Base-by-base conservation (phyloP, 2,329 filamentous ascomycete species). In the Aspergillus costaricaensis region DNA sequence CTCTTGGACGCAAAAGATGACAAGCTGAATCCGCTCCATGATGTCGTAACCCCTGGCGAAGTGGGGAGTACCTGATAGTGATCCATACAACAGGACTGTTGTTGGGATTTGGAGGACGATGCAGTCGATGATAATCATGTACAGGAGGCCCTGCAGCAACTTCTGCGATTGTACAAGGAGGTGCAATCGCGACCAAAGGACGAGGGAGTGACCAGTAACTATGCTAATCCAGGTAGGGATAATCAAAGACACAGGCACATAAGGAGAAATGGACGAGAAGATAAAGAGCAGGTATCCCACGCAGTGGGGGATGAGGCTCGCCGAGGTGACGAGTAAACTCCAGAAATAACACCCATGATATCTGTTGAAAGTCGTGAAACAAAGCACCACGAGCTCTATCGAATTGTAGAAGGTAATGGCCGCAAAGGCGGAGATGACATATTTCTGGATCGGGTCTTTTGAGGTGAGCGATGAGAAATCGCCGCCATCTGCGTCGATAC, bases 1-100 rank as follows among this genome's bases (percentile, higher is more conserved):
- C 58, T 85, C 83, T 65, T 85, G 83, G 12, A 83, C 48, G 60
- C 79, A 82, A 66, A 85, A 84, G n/a, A 80, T 72, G 3, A 79
- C 79, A 56, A 84, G 77, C 65, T 85, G 81, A 10, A 84, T 72
- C 64, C 80, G 79, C 62, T 85, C 83, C 68, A 80, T 73, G 21
- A 77, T 61, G 21, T 73, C 69, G 64, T 77, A 79, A 4, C 68
- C 74, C 4, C 3, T 8, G 3, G 48, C 10, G 32, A 60, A 60
- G 3, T 12, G 17, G 3, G 21, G 21, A 2, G 21, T n/a, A 0
- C 55, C 36, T 6, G 65, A 72, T 2, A 60, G 56, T 17, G 67
- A 68, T 14, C 75, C 76, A 58, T 72, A 77, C 2, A 74, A 71
- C 32, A 80, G 65, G n/a, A 79, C 71, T 0, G 72, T 76, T 0